Conservation (phyloP, 2,329 filamentous ascomycete genomes). For the Mycocentrospora acerina region DNA sequence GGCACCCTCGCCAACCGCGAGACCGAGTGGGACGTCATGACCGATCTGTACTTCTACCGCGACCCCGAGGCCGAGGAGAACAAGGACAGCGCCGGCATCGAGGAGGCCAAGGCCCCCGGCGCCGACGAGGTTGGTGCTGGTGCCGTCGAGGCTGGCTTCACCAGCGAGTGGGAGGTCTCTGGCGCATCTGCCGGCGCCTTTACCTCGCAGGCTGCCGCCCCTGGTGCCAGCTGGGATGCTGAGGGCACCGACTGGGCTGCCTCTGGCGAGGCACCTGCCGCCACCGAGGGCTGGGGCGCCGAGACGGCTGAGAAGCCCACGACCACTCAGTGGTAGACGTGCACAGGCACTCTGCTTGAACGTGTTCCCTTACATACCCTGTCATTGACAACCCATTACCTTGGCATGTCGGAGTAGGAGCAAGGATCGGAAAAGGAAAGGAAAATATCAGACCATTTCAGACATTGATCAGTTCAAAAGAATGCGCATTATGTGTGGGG, state of each 20-base stretch:
- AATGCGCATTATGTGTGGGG: constrained; percentile 13
- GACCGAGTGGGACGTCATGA: constrained; percentile 98
- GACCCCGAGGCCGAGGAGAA: constrained; percentile 99
- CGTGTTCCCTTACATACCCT: constrained; percentile 34
- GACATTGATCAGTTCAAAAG: constrained; percentile 8
- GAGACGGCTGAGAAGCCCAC: constrained; percentile 40
- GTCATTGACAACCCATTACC: constrained; percentile 29
- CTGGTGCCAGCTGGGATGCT: constrained; percentile 66
- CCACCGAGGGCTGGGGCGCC: constrained; percentile 55
- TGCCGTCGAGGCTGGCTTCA: constrained; percentile 78
- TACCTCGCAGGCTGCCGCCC: constrained; percentile 54
- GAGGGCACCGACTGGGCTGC: constrained; percentile 70
- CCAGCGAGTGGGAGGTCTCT: constrained; percentile 82
- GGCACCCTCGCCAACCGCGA: constrained; percentile 96
- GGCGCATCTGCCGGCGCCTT: constrained; percentile 66
- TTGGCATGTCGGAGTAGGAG: constrained; percentile 33
- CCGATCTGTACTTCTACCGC: constrained; percentile 99
- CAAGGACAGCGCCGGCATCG: constrained; percentile 80
- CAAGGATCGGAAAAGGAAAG: constrained; percentile 30
- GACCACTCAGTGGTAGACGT: constrained; percentile 49
- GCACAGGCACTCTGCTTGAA: constrained; percentile 8
- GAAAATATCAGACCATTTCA: constrained; percentile 27
- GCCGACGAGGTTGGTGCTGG: constrained; percentile 80
- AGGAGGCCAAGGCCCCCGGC: constrained; percentile 82
- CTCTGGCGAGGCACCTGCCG: constrained; percentile 50